Evolutionary conservation across 2,329 filamentous ascomycete genomes (phyloP), one percentile per base, ranked within the genome.

Genomic region (Beauveria scarabaeidicola): DNA sequence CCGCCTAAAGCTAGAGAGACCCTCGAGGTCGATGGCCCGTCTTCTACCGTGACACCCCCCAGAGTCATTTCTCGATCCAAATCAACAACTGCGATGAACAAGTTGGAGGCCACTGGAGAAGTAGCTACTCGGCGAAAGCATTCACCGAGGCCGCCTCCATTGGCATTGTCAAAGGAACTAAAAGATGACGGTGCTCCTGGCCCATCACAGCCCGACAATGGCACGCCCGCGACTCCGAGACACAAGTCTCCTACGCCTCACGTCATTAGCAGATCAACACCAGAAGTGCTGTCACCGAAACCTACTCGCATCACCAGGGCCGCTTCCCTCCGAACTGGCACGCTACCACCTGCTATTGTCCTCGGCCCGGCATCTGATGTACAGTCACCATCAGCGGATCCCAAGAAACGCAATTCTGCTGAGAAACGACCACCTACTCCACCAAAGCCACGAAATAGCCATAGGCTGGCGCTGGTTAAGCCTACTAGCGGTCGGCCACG

Each of bases 381-480:
- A 23, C 58, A 61, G 13, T 66, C 65, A 10, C 64, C 66, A 1
- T 69, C 69, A 8, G 66, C 67, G 2, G 69, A 70, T 60, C 69
- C 69, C 9, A 64, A 61, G 58, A 74, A 71, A 58, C 67, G 63
- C 8, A 66, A 62, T 19, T 53, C 64, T 8, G 44, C 21, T 3
- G 46, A 50, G 21, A 56, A 56, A 19, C 41, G 40, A 15, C 69
- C 74, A 15, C 74, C 76, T 1, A 71, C 72, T 17, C 74, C 73
- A 1, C 73, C 73, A 2, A 68, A 73, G 46, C 71, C 71, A 10
- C 65, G 72, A 2, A 69, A 68, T 2, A 65, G 66, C 32, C 65
- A 63, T 19, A 67, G 65, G 32, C 59, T 64, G 19, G 56, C 27
- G 3, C 40, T 48, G 50, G 25, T 40, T 19, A 15, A 51, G 48